A percentile compares a stretch with the other conserved stretches of the same genome.
Conservation (phyloP, 23 red algal species). For the Porphyridium purpureum region DNA sequence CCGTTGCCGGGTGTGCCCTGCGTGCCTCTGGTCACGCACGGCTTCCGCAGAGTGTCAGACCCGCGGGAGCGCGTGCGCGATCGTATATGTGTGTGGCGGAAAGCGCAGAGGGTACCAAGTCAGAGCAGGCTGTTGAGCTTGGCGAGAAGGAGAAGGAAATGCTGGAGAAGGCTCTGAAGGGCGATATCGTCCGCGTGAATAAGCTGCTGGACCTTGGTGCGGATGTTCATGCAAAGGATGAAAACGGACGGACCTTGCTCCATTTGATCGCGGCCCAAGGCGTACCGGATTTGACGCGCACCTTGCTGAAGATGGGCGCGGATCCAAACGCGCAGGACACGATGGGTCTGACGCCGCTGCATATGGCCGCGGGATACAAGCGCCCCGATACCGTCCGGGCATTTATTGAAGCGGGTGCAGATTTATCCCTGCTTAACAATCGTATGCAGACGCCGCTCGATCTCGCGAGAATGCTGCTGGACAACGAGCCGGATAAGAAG, state of each 20-base stretch:
- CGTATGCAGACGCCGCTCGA: neutral
- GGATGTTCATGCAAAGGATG: conserved; percentile 20
- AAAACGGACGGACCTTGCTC: conserved; percentile 60
- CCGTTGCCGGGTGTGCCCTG: too few relatives aligned
- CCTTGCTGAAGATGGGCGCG: conserved; percentile 39
- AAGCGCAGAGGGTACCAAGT: too few relatives aligned
- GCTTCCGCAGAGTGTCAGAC: too few relatives aligned
- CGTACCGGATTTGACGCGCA: conserved; percentile 16
- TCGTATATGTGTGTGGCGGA: too few relatives aligned
- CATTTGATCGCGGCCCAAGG: conserved; percentile 79
- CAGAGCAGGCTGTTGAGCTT: too few relatives aligned
- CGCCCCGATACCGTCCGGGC: conserved; percentile 42
- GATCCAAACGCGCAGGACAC: conserved; percentile 56
- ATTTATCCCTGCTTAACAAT: neutral
- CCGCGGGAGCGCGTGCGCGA: too few relatives aligned
- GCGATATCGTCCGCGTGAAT: conserved; percentile 36
- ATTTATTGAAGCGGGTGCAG: conserved; percentile 24
- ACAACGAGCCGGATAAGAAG: neutral
- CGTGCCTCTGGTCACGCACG: too few relatives aligned
- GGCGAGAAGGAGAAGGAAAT: too few relatives aligned
- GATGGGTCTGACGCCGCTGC: conserved; percentile 73
- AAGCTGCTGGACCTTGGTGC: conserved; percentile 30
- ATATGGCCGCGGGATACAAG: conserved; percentile 92
- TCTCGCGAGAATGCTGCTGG: neutral
- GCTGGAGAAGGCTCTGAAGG: conserved; percentile 1